Conservation (phyloP, 2,329 filamentous ascomycete genomes). For the Exutisphaerella laricina region DNA sequence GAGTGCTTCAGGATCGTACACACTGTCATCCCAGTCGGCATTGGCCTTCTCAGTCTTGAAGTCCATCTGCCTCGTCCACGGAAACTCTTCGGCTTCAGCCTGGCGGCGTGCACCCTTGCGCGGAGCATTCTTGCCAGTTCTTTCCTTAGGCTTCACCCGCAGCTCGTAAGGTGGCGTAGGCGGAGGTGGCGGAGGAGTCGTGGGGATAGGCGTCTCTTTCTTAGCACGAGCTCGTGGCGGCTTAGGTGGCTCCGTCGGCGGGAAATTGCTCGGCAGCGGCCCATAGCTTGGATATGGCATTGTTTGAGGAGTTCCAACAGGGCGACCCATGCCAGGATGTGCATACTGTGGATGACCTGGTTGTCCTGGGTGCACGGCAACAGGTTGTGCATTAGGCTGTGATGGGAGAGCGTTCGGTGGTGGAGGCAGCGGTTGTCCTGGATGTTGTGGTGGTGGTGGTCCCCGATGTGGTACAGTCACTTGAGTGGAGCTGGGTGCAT, state of each 20-base stretch:
- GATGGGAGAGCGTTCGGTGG: constrained; percentile 4
- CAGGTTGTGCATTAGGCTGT: constrained; percentile 8
- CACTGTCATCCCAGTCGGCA: constrained; percentile 28
- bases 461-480: constrained; percentile 1
- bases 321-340: constrained; percentile 15
- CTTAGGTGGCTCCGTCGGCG: constrained; percentile 4
- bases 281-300: constrained; percentile 12
- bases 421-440: not conserved
- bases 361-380: constrained; percentile 6
- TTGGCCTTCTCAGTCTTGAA: constrained; percentile 24
- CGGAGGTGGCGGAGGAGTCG: constrained; percentile 19
- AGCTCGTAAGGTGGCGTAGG: constrained; percentile 20
- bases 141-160: constrained; percentile 17
- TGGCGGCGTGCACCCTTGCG: constrained; percentile 23
- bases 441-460: not conserved
- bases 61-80: constrained; percentile 31
- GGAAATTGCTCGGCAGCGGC: constrained; percentile 2
- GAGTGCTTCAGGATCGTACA: constrained; percentile 27
- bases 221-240: constrained; percentile 7
- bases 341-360: constrained; percentile 12
- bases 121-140: not conserved
- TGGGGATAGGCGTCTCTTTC: constrained; percentile 13
- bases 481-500: not conserved
- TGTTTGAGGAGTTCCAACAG: constrained; percentile 13
- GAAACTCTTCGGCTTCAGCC: constrained; percentile 26